Evolutionary conservation across 1,139 yeast species (phyloP).

Genomic region (Candida albicans): DNA sequence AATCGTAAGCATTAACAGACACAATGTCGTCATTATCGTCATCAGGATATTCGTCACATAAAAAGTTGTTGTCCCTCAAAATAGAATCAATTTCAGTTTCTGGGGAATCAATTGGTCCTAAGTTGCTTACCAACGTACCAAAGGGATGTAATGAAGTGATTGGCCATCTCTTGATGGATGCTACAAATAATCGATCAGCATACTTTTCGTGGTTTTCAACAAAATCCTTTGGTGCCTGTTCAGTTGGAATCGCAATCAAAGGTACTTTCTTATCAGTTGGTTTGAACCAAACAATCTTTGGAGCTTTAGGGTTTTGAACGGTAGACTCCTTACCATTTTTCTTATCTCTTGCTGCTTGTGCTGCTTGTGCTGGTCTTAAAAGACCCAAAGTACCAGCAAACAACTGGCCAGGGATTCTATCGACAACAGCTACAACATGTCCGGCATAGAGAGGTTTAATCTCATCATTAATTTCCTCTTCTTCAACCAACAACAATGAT

Average conservation of each 20-base stretch:
- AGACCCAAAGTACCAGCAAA: slow-evolving; percentile 92
- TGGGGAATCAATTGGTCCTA: slow-evolving; percentile 79
- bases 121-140: slow-evolving; percentile 85
- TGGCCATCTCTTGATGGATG: slow-evolving; percentile 98
- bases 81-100: slow-evolving; percentile 85
- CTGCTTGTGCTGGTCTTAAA: slow-evolving; percentile 94
- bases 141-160: slow-evolving; percentile 97
- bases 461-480: slow-evolving; percentile 92
- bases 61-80: slow-evolving; percentile 87
- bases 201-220: slow-evolving; percentile 88
- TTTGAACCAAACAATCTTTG: slow-evolving; percentile 98
- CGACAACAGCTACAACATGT: slow-evolving; percentile 58
- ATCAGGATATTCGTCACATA: slow-evolving; percentile 79
- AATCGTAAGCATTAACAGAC: slow-evolving; percentile 26
- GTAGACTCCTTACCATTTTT: slow-evolving; percentile 52
- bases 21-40: slow-evolving; percentile 11
- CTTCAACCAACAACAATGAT: slow-evolving; percentile 84
- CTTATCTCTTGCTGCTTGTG: slow-evolving; percentile 75
- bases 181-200: slow-evolving; percentile 81
- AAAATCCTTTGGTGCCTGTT: slow-evolving; percentile 94
- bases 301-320: slow-evolving; percentile 57
- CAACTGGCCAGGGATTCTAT: slow-evolving; percentile 94
- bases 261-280: slow-evolving; percentile 98
- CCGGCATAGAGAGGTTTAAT: slow-evolving; percentile 95
- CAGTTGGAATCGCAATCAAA: slow-evolving; percentile 95